phyloP scores from a whole-genome alignment of 352 stramenopile species.

The Phytophthora palmivora region DNA sequence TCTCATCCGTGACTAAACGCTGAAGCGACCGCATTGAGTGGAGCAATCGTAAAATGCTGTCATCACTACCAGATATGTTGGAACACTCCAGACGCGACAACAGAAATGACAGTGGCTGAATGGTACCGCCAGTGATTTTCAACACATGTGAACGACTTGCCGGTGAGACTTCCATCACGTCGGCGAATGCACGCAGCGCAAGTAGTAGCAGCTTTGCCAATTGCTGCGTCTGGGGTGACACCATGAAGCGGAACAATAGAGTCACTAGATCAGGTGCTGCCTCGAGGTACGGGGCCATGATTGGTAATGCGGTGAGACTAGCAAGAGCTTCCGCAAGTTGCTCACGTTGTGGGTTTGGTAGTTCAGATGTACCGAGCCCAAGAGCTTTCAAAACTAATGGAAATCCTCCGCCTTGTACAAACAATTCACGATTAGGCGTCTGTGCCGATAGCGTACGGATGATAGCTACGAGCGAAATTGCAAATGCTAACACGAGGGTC shows the following conservation, averaged over 20 bases:
- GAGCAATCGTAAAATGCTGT: conserved; percentile 42
- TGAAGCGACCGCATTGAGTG: conserved; percentile 58
- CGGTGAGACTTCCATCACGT: conserved; percentile 59
- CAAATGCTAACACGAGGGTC: conserved; percentile 18
- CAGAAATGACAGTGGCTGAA: conserved; percentile 49
- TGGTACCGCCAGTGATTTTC: conserved; percentile 29
- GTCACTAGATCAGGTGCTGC: conserved; percentile 48
- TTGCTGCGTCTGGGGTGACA: conserved; percentile 43
- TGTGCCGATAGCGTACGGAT: conserved; percentile 26
- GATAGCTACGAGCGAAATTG: conserved; percentile 26
- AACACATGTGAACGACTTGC: conserved; percentile 52
- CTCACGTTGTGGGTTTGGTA: conserved; percentile 24
- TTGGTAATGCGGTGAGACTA: conserved; percentile 18
- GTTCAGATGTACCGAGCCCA: conserved; percentile 10
- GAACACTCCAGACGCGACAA: conserved; percentile 53
- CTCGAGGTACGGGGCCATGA: conserved; percentile 24
- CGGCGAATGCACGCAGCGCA: conserved; percentile 54
- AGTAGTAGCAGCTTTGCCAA: conserved; percentile 40
- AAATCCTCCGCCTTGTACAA: conserved; percentile 49
- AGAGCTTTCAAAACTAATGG: conserved; percentile 46
- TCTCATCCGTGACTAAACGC: conserved; percentile 64
- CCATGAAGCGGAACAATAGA: conserved; percentile 64
- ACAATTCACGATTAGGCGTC: conserved; percentile 31
- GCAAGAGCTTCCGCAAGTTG: conserved; percentile 33
- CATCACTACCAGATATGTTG: conserved; percentile 14